Evolutionary conservation across 2,329 filamentous ascomycete genomes (phyloP).

Genomic region (Trichoderma endophyticum): DNA sequence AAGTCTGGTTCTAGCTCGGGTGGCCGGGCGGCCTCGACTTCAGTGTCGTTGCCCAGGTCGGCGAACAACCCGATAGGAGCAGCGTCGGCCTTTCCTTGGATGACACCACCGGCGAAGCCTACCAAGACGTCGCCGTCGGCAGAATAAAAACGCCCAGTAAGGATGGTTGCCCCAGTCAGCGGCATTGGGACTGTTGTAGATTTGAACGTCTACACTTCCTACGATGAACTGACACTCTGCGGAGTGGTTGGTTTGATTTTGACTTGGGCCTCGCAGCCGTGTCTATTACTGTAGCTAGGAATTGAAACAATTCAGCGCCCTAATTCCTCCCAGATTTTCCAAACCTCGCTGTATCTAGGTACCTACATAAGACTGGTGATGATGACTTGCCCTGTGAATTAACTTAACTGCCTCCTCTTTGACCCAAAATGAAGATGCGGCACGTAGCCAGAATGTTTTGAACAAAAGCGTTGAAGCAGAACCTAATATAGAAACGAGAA

Average conservation of each 20-base stretch:
- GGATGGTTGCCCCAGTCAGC: neutral
- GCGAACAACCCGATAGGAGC: conserved; percentile 78
- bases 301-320: neutral
- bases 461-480: neutral
- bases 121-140: conserved; percentile 35
- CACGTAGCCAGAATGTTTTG: neutral
- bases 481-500: neutral
- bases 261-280: neutral
- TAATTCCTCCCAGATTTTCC: neutral
- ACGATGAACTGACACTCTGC: neutral
- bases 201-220: neutral
- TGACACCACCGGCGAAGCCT: conserved; percentile 55
- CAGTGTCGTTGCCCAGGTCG: conserved; percentile 49
- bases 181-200: neutral
- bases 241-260: neutral
- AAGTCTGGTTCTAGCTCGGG: conserved; percentile 5
- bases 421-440: neutral
- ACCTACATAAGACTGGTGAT: neutral
- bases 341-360: neutral
- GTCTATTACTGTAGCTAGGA: conserved; percentile 2
- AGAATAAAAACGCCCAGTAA: conserved; percentile 6
- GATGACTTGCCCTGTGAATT: neutral
- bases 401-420: neutral
- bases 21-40: conserved; percentile 30
- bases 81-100: conserved; percentile 93